Conservation (phyloP, 371 early-diverging fungal species). For the Apophysomyces trapeziformis region DNA sequence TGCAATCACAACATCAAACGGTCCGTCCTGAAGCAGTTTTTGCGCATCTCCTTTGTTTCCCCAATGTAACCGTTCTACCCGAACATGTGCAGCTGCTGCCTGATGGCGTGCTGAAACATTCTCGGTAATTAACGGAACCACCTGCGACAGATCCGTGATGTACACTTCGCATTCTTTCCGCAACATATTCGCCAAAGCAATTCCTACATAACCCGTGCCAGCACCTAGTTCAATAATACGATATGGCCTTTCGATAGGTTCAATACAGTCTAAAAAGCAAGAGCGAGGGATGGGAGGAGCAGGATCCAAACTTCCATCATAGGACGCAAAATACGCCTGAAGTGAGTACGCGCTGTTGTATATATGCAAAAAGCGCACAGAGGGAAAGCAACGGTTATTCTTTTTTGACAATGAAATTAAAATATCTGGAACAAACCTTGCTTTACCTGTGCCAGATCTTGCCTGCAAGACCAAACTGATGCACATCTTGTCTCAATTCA, state of each 20-base stretch:
- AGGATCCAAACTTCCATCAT: constrained; percentile 26
- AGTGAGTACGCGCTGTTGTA: constrained; percentile 47
- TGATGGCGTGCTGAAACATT: constrained; percentile 40
- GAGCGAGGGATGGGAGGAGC: constrained; percentile 32
- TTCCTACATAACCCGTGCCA: constrained; percentile 65
- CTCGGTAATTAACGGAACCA: constrained; percentile 55
- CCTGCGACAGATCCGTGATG: constrained; percentile 61
- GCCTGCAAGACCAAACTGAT: constrained; percentile 51
- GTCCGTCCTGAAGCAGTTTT: constrained; percentile 29
- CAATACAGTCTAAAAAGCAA: constrained; percentile 13
- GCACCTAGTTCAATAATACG: constrained; percentile 56
- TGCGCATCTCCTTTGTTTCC: constrained; percentile 48
- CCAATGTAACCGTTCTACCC: constrained; percentile 57
- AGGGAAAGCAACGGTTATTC: background rate
- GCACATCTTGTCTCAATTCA: constrained; percentile 47
- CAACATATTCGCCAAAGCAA: constrained; percentile 54
- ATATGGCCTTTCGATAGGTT: constrained; percentile 19
- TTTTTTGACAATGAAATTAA: background rate
- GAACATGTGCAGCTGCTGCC: constrained; percentile 21
- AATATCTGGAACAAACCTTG: background rate
- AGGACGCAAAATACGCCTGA: constrained; percentile 41
- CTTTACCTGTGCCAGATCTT: constrained; percentile 57
- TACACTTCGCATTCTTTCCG: constrained; percentile 37
- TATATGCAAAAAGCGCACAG: constrained; percentile 7
- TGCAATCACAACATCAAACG: constrained; percentile 53